A percentile compares a stretch with the other conserved stretches of the same genome.
phyloP scores from a whole-genome alignment of 371 early-diverging fungal genomes.

The Cokeromyces recurvatus region DNA sequence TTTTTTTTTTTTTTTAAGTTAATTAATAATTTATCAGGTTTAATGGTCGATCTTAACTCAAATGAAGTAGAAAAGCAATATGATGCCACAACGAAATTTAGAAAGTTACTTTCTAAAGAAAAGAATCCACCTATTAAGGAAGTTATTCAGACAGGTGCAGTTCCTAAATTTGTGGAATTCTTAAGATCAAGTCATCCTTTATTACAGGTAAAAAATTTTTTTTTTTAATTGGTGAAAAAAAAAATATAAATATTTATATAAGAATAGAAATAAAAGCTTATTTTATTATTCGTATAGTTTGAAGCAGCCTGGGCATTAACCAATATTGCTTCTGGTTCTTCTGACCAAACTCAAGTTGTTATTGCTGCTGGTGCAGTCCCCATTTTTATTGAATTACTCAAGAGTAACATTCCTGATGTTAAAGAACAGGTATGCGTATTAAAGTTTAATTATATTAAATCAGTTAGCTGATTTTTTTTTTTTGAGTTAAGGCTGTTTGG shows the following conservation, averaged over 20 bases:
- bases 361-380: conserved; percentile 94
- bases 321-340: conserved; percentile 99
- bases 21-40: too few relatives aligned
- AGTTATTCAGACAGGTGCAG: conserved; percentile 92
- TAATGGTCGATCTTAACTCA: conserved; percentile 76
- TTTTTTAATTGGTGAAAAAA: background rate
- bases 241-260: too few relatives aligned
- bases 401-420: conserved; percentile 84
- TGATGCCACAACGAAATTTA: conserved; percentile 86
- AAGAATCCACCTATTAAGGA: conserved; percentile 97
- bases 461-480: too few relatives aligned
- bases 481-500: conserved; percentile 98
- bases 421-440: conserved; percentile 89
- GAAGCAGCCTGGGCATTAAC: conserved; percentile 99
- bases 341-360: conserved; percentile 94
- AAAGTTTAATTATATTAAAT: too few relatives aligned
- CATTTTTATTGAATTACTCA: conserved; percentile 87
- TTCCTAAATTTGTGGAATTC: conserved; percentile 96
- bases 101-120: conserved; percentile 97
- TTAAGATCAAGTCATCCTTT: conserved; percentile 72
- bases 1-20: too few relatives aligned
- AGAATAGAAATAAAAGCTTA: too few relatives aligned
- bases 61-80: conserved; percentile 78
- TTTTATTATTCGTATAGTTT: too few relatives aligned
- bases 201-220: conserved; percentile 70